phyloP scores from a whole-genome alignment of 495 filamentous ascomycete species.

The Hypoxylon crocopeplum region DNA sequence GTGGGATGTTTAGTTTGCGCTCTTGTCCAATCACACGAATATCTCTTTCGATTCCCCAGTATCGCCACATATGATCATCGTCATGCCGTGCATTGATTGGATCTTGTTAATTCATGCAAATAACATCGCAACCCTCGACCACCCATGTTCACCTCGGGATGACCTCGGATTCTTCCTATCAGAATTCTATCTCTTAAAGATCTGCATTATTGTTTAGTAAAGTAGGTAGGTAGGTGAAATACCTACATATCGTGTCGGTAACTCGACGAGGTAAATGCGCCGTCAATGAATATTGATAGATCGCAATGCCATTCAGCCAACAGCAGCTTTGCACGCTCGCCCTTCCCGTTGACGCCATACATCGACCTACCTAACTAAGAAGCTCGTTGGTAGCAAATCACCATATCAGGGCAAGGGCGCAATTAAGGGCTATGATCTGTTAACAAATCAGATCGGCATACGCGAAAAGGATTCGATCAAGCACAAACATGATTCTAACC shows the following conservation, averaged over 20 bases:
- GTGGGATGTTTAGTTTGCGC: not conserved
- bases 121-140: constrained; percentile 1
- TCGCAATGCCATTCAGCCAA: constrained; percentile 8
- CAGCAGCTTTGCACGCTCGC: constrained; percentile 2
- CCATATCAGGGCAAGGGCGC: constrained; percentile 1
- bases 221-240: not conserved
- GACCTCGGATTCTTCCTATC: constrained; percentile 19
- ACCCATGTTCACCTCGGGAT: constrained; percentile 6
- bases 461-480: not conserved
- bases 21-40: constrained; percentile 18
- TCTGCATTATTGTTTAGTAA: constrained; percentile 16
- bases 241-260: constrained; percentile 19
- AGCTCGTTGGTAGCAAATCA: not conserved
- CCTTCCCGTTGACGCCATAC: constrained; percentile 6
- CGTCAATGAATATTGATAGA: not conserved
- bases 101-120: constrained; percentile 13
- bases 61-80: constrained; percentile 18
- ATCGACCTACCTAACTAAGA: constrained; percentile 20
- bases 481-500: not conserved
- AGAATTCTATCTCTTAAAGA: constrained; percentile 22
- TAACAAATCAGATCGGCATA: constrained; percentile 6
- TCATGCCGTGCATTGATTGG: constrained; percentile 19
- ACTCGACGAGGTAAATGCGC: constrained; percentile 18
- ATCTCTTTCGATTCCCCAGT: constrained; percentile 17
- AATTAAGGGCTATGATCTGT: not conserved